Evolutionary conservation across 2,329 filamentous ascomycete genomes (phyloP).

Genomic region (Fusarium chuoi): DNA sequence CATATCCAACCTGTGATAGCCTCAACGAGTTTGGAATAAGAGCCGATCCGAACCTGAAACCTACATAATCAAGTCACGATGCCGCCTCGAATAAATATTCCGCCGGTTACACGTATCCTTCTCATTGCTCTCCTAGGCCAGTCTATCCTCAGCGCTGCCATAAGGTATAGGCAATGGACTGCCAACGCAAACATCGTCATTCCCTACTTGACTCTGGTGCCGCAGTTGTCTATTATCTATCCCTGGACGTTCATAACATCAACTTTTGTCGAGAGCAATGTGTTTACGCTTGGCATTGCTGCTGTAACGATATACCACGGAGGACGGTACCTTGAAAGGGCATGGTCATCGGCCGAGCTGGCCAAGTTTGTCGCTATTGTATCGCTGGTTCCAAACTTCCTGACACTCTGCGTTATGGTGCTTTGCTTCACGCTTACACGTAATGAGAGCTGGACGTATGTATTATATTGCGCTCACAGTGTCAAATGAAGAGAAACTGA

Average conservation of each 20-base stretch:
- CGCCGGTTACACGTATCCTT: constrained; percentile 86
- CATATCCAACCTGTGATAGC: constrained; percentile 1
- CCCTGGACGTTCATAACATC: constrained; percentile 93
- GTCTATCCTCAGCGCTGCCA: constrained; percentile 82
- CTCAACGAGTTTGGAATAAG: constrained; percentile 12
- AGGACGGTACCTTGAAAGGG: constrained; percentile 92
- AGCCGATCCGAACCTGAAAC: constrained; percentile 4
- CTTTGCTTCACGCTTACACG: constrained; percentile 77
- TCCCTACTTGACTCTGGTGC: constrained; percentile 89
- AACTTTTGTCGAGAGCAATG: constrained; percentile 90
- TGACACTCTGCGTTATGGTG: constrained; percentile 79
- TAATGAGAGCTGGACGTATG: constrained; percentile 75
- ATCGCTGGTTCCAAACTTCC: constrained; percentile 80
- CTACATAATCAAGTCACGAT: constrained; percentile 58
- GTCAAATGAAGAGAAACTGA: constrained; percentile 1
- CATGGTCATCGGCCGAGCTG: constrained; percentile 93
- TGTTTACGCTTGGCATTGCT: constrained; percentile 85
- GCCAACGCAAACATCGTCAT: constrained; percentile 74
- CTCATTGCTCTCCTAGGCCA: constrained; percentile 80
- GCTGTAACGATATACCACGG: constrained; percentile 87
- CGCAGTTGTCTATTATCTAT: constrained; percentile 83
- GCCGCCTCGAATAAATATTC: constrained; percentile 89
- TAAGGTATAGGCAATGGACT: constrained; percentile 77
- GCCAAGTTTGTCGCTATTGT: constrained; percentile 87
- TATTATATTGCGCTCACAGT: constrained; percentile 32